These are phyloP conservation scores for Arachis hypogaea DNA, from an alignment of 306 rosid species.

Conservation along the genomic window DNA sequence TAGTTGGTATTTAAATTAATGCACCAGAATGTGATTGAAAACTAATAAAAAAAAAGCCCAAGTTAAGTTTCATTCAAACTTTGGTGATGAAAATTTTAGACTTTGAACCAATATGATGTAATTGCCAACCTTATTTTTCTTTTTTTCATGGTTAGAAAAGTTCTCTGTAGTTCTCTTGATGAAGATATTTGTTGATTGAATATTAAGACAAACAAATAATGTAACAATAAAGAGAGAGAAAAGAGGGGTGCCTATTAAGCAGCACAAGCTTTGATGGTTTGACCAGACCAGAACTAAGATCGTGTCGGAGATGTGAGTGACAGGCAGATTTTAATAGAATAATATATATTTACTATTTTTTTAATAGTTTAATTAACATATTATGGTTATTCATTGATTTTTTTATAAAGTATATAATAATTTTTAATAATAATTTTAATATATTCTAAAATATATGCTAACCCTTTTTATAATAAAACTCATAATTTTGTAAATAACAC, in stretches of 20 bases:
- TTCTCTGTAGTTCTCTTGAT: background rate
- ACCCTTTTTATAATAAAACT: too few species aligned
- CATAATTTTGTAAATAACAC: too few species aligned
- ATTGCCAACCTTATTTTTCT: background rate
- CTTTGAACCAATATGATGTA: background rate
- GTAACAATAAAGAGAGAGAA: background rate
- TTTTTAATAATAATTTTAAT: too few species aligned
- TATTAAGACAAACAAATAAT: too few species aligned
- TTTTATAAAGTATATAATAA: too few species aligned
- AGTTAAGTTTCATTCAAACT: background rate
- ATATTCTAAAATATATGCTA: too few species aligned
- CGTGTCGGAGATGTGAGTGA: background rate
- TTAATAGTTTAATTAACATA: too few species aligned
- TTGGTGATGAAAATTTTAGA: background rate
- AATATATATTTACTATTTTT: too few species aligned
- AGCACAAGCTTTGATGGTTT: background rate
- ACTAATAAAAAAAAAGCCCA: too few species aligned
- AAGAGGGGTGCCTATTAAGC: background rate
- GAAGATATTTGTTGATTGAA: background rate
- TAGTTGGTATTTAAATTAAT: too few species aligned
- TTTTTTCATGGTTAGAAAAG: background rate
- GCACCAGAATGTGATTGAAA: too few species aligned
- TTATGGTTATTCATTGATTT: too few species aligned
- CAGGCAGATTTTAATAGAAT: background rate
- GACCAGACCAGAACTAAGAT: background rate